Base-by-base conservation (phyloP, 352 stramenopile genomes). In the Pythium scleroteichum region DNA sequence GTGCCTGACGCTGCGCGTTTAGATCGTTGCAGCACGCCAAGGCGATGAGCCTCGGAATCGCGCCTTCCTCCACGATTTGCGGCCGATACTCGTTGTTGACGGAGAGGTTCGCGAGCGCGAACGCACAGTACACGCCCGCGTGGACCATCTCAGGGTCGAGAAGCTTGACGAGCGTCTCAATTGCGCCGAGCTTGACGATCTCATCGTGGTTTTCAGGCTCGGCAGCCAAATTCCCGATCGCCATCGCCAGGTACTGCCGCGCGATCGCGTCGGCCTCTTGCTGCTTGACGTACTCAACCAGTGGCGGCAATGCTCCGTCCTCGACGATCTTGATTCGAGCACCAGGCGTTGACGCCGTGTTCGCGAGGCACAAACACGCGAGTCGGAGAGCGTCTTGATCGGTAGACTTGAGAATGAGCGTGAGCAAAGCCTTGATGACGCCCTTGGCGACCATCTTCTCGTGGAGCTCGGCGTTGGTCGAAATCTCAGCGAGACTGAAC, bases 231-330 rank as follows among this genome's bases (percentile, higher is more conserved):
- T 99, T 99, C 6, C 96, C 96, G 38, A 99, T 76, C 14, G 85
- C 85, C 93, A 99, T 98, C 2, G 96, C 96, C 26, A 92, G 81
- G 55, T 98, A 99, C 67, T 98, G 94, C 57, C 94, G 85, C n/a
- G 86, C 92, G 51, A 98, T 89, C 26, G 88, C 81, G 66, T 99
- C 93, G 26, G 71, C 79, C 10, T 93, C 79, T 12, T 89, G 69
- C 54, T 97, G 87, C 29, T 87, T 85, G 40, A 98, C 82, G 55
- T 97, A 98, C 22, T 91, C 69, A 20, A 99, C 80, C 8, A 99
- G 69, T 20, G 85, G 79, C 5, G 88, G 71, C 14, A 98, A 66
- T 0, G 86, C 91, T 2, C 92, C 94, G 22, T 99, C 95, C 40
- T 98, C 86, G n/a, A 97, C 95, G 27, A 99, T 98, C 50, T 88